Evolutionary conservation across 2,329 filamentous ascomycete genomes (phyloP).

Genomic region (Neofusicoccum laricinum): DNA sequence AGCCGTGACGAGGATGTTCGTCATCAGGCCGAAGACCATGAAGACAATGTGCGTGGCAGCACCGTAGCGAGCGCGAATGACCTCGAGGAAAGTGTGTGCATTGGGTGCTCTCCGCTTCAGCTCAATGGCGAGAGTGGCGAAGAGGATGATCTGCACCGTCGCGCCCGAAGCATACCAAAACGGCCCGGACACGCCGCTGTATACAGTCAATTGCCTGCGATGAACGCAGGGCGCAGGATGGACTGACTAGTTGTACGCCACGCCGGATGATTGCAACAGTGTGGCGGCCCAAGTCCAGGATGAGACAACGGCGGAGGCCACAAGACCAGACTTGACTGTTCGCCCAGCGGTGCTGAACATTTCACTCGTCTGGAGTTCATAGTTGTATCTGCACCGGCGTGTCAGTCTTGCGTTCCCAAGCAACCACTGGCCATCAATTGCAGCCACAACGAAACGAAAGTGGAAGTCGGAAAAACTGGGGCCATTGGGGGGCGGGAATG

Average conservation of each 20-base stretch:
- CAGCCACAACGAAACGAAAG: too few relatives aligned
- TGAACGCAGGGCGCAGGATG: slow-evolving; percentile 17
- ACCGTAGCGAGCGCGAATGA: slow-evolving; percentile 78
- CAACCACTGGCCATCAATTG: too few relatives aligned
- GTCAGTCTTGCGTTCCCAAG: background rate
- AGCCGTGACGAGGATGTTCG: slow-evolving; percentile 78
- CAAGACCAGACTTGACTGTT: slow-evolving; percentile 83
- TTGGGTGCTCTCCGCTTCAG: slow-evolving; percentile 84
- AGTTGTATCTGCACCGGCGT: slow-evolving; percentile 49
- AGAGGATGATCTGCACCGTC: slow-evolving; percentile 65
- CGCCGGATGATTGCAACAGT: slow-evolving; percentile 72
- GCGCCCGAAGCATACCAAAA: slow-evolving; percentile 63
- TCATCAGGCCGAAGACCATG: slow-evolving; percentile 23
- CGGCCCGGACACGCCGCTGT: slow-evolving; percentile 59
- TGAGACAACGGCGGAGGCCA: slow-evolving; percentile 85
- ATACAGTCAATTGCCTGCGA: background rate
- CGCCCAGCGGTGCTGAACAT: slow-evolving; percentile 89
- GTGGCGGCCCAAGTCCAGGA: slow-evolving; percentile 94
- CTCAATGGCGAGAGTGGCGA: slow-evolving; percentile 87
- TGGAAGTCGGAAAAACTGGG: background rate
- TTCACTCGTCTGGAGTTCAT: slow-evolving; percentile 84
- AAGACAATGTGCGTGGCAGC: slow-evolving; percentile 68
- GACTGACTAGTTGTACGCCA: slow-evolving; percentile 71
- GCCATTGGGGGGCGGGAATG: background rate
- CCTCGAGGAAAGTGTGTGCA: slow-evolving; percentile 80